Conservation (phyloP, 257 asterid genomes). For the Gentiana macrophylla region DNA sequence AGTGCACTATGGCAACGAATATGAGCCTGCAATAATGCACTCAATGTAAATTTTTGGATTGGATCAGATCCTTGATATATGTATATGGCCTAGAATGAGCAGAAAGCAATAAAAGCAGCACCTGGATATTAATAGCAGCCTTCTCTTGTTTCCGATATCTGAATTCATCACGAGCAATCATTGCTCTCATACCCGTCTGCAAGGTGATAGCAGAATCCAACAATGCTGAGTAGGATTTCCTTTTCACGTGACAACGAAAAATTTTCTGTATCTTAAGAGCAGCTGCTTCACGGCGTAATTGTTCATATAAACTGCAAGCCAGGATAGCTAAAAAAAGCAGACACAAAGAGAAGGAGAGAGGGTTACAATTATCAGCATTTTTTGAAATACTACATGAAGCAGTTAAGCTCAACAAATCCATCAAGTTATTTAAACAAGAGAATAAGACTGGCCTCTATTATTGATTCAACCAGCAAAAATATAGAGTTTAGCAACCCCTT, state of each 20-base stretch:
- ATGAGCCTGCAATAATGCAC: slow-evolving; percentile 52
- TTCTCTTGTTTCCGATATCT: slow-evolving; percentile 83
- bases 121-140: slow-evolving; percentile 92
- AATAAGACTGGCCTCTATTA: too few relatives aligned
- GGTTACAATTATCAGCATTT: not conserved
- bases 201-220: slow-evolving; percentile 47
- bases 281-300: slow-evolving; percentile 83
- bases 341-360: not conserved
- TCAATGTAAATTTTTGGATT: slow-evolving; percentile 8
- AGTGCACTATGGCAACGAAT: slow-evolving; percentile 56
- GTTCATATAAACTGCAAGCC: slow-evolving; percentile 84
- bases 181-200: slow-evolving; percentile 95
- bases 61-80: not conserved
- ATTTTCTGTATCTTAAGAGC: slow-evolving; percentile 91
- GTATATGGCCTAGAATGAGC: not conserved
- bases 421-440: too few relatives aligned
- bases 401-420: not conserved
- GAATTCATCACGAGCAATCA: slow-evolving; percentile 77
- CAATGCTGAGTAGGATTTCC: slow-evolving; percentile 52
- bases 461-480: too few relatives aligned
- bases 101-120: slow-evolving; percentile 17
- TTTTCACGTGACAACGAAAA: slow-evolving; percentile 57
- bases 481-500: too few relatives aligned
- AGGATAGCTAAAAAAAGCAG: slow-evolving; percentile 41
- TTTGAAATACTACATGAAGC: not conserved